Evolutionary conservation across 2,329 filamentous ascomycete genomes (phyloP).

Genomic region (Macrophomina phaseolina): DNA sequence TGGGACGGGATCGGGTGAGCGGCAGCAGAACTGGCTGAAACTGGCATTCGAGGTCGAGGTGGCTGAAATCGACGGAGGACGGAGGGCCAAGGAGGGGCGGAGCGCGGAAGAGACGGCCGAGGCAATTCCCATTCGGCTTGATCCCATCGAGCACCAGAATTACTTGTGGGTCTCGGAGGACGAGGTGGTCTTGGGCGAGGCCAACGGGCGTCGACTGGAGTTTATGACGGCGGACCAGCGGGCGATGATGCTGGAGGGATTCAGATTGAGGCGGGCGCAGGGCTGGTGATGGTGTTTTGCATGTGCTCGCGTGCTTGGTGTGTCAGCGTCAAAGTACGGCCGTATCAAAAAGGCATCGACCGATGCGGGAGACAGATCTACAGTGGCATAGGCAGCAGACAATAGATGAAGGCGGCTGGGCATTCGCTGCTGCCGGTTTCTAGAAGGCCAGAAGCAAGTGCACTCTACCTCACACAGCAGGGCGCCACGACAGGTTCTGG

Average conservation of each 20-base stretch:
- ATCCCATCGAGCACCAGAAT: constrained; percentile 50
- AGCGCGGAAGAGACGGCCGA: constrained; percentile 5
- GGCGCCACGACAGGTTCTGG: constrained; percentile 14
- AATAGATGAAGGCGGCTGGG: constrained; percentile 14
- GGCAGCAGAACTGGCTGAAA: constrained; percentile 42
- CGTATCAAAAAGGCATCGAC: constrained; percentile 13
- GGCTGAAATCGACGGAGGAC: constrained; percentile 10
- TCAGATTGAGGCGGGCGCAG: constrained; percentile 30
- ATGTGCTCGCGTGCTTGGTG: neutral
- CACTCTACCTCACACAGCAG: constrained; percentile 8
- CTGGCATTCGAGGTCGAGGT: constrained; percentile 45
- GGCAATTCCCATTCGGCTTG: constrained; percentile 37
- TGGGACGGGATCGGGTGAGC: constrained; percentile 5
- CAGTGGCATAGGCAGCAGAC: constrained; percentile 9
- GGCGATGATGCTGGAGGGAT: constrained; percentile 42
- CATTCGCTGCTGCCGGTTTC: neutral
- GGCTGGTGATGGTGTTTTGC: constrained; percentile 17
- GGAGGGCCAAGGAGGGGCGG: constrained; percentile 13
- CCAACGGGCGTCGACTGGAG: constrained; percentile 36
- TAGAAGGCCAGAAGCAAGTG: constrained; percentile 1
- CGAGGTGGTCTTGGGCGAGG: constrained; percentile 41
- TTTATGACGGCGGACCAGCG: constrained; percentile 39
- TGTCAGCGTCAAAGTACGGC: constrained; percentile 1
- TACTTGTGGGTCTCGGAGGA: constrained; percentile 49
- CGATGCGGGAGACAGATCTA: constrained; percentile 17